Conservation (phyloP, 176 grass and related monocot species). For the Musa acuminata region DNA sequence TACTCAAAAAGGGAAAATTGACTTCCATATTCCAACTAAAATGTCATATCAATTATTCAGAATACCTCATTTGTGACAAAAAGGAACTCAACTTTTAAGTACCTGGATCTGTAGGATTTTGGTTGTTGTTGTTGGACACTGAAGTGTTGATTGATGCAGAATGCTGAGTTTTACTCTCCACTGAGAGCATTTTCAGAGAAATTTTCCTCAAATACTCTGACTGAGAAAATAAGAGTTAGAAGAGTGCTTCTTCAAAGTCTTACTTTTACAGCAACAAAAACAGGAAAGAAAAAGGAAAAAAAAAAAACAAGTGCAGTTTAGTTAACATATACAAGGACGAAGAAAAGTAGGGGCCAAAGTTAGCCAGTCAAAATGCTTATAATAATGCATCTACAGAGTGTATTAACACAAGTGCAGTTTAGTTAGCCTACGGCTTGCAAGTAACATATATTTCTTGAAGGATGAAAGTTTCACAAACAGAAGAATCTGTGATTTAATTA, state of each 20-base stretch:
- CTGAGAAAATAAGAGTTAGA: constrained; percentile 36
- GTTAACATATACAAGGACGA: neutral
- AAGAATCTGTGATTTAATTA: neutral
- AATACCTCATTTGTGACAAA: no score
- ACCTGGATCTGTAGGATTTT: constrained; percentile 19
- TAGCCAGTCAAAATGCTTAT: neutral
- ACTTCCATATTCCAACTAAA: no score
- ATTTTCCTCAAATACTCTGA: constrained; percentile 83
- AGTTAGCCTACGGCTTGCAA: neutral
- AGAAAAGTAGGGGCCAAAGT: neutral
- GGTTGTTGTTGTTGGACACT: no score
- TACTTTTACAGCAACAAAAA: neutral
- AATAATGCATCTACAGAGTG: neutral
- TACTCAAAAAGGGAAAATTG: no score
- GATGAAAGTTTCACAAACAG: neutral
- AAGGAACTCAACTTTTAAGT: no score
- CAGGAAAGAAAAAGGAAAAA: neutral
- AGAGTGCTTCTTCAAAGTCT: neutral
- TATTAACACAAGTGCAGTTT: neutral
- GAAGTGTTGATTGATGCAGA: constrained; percentile 25
- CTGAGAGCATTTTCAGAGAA: constrained; percentile 82
- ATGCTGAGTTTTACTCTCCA: no score
- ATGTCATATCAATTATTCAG: no score
- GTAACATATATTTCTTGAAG: neutral
- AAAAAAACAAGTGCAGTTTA: neutral